Conservation (phyloP, 2,329 filamentous ascomycete genomes). For the Neonectria magnoliae region DNA sequence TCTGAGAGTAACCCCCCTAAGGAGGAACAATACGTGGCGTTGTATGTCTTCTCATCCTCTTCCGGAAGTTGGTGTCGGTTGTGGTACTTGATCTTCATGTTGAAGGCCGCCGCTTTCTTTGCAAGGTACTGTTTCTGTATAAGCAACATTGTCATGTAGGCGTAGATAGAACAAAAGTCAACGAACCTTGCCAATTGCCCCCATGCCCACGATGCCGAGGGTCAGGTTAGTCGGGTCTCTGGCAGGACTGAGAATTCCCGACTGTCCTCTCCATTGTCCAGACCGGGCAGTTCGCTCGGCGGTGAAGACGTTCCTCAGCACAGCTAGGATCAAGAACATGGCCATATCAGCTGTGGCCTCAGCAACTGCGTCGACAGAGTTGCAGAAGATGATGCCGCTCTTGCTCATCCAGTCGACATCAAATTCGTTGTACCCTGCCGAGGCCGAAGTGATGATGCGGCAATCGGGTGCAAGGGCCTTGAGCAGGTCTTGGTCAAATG, state of each 20-base stretch:
- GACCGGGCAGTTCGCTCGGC: slow-evolving; percentile 49
- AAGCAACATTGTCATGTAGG: not conserved
- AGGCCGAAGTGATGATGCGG: slow-evolving; percentile 56
- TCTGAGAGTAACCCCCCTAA: slow-evolving; percentile 51
- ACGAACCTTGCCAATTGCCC: slow-evolving; percentile 51
- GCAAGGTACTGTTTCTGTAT: slow-evolving; percentile 47
- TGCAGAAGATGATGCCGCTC: slow-evolving; percentile 63
- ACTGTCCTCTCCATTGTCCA: slow-evolving; percentile 49
- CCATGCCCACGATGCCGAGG: slow-evolving; percentile 58
- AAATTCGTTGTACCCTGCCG: slow-evolving; percentile 59
- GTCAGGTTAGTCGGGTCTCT: slow-evolving; percentile 53
- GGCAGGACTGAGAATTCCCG: slow-evolving; percentile 41
- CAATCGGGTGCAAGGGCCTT: slow-evolving; percentile 50
- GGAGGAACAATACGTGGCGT: slow-evolving; percentile 47
- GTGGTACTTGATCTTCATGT: slow-evolving; percentile 53
- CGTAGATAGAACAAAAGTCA: not conserved
- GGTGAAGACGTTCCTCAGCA: slow-evolving; percentile 55
- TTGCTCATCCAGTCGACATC: slow-evolving; percentile 54
- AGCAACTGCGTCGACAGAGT: slow-evolving; percentile 60
- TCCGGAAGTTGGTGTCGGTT: slow-evolving; percentile 48
- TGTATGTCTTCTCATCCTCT: slow-evolving; percentile 46
- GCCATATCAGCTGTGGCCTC: slow-evolving; percentile 62
- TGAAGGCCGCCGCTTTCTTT: slow-evolving; percentile 51
- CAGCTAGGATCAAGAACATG: slow-evolving; percentile 43
- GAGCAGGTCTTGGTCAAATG: slow-evolving; percentile 57